These are phyloP conservation scores for Fraxinus xanthoxyloides DNA, from an alignment of 305 asterid species.

Conservation along the genomic window DNA sequence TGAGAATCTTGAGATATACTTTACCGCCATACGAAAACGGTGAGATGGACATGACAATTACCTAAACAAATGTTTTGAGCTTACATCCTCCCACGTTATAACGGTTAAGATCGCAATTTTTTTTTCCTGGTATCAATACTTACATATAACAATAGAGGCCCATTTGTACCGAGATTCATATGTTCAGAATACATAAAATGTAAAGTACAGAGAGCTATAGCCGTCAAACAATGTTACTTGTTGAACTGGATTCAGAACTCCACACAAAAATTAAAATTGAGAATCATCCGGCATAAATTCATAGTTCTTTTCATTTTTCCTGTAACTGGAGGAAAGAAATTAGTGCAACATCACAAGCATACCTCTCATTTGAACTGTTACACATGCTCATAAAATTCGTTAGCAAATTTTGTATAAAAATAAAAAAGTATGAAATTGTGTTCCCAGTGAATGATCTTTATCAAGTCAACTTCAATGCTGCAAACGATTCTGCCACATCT, in stretches of 20 bases:
- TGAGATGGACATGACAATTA: not conserved
- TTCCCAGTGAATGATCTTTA: not conserved
- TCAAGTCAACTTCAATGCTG: slow-evolving; percentile 70
- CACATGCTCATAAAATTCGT: not conserved
- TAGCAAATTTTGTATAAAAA: not conserved
- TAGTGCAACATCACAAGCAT: not conserved
- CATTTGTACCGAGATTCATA: not conserved
- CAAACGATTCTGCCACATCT: slow-evolving; percentile 77
- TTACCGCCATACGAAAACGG: not conserved
- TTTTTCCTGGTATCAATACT: not conserved
- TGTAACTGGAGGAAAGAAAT: not conserved
- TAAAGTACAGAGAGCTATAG: not conserved
- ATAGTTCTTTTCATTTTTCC: not conserved
- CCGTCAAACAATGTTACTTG: not conserved
- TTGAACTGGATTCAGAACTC: not conserved
- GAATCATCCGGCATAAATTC: not conserved
- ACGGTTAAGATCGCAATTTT: not conserved
- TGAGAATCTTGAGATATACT: not conserved
- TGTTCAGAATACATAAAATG: not conserved
- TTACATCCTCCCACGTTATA: not conserved
- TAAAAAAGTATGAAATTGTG: not conserved
- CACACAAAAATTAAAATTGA: not conserved
- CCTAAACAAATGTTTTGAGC: not conserved
- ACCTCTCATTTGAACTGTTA: not conserved
- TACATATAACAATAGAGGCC: not conserved